Evolutionary conservation across 345 rosid genomes (phyloP).

Genomic region (Eucalyptus victrix): DNA sequence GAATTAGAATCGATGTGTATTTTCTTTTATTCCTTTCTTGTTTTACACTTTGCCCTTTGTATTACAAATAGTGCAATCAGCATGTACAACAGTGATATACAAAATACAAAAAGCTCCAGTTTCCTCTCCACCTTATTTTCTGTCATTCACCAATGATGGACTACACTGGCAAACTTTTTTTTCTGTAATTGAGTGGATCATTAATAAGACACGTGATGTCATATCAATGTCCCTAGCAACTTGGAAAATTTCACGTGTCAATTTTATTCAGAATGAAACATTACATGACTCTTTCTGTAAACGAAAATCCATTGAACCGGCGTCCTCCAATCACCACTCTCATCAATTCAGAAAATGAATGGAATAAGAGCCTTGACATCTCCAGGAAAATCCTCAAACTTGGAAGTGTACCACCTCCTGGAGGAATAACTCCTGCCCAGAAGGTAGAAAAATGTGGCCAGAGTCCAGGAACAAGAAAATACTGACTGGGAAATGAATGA

Average conservation of each 20-base stretch:
- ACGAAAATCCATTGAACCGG: neutral
- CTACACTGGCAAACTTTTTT: neutral
- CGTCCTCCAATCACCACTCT: neutral
- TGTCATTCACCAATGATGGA: neutral
- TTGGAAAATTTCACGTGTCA: too few relatives aligned
- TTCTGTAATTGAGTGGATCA: neutral
- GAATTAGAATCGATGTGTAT: too few relatives aligned
- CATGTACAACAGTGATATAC: too few relatives aligned
- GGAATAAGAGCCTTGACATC: constrained; percentile 49
- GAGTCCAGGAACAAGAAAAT: constrained; percentile 13
- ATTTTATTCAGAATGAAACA: too few relatives aligned
- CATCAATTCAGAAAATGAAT: constrained; percentile 17
- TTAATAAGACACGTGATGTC: neutral
- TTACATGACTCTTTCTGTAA: neutral
- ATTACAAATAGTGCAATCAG: too few relatives aligned
- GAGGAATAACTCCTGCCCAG: constrained; percentile 51
- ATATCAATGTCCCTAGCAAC: neutral
- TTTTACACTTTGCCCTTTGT: too few relatives aligned
- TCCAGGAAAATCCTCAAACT: constrained; percentile 53
- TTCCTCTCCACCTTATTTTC: too few relatives aligned
- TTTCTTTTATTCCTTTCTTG: too few relatives aligned
- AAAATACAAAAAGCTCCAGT: too few relatives aligned
- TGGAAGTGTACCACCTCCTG: constrained; percentile 57
- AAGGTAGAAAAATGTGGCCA: constrained; percentile 32
- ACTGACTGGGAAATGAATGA: constrained; percentile 46